Evolutionary conservation across 495 filamentous ascomycete species (phyloP), one percentile per base, ranked within the genome.

Genomic region (Amniculicola lignicola): DNA sequence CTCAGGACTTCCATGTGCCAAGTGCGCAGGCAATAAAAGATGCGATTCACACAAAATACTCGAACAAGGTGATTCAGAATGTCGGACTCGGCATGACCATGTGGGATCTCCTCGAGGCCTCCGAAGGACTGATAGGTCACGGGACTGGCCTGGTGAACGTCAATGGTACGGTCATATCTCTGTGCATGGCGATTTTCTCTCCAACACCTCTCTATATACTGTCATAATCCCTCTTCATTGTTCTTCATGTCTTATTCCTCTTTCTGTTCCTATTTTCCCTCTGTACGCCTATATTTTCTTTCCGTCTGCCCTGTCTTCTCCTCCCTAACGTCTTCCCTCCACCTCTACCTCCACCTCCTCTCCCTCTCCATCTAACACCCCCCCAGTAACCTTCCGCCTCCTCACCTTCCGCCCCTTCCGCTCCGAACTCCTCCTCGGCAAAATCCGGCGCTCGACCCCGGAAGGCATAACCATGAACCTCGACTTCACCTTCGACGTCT

Each of bases 341-440:
- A 16, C 41, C 11, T 10, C 9, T 5, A 10, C 16, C 16, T 44
- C 7, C 21, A 16, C 15, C 25, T 16, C 25, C 41, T 4, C 22
- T 25, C 41, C 16, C 25, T 22, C 6, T 12, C 10, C 25, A 4
- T 25, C 16, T 51, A 6, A 21, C 21, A 31, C 23, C 35, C 21
- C 5, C 12, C 40, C 53, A 95, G 92, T 95, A 22, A 87, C 92
- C 67, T 98, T 96, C 70, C 84, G 88, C 19, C 72, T 97, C 62
- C 76, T 95, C n/a, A 88, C 96, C 7, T 97, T 97, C 69, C 81
- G 93, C 23, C 93, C 93, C 0, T 96, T 95, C 74, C 89, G 94
- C 67, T 85, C 86, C 18, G 94, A 98, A 68, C 88, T 94, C 41
- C 74, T 97, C 55, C 73, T 85, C 7, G 93, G 88, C 3, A 84